These are phyloP conservation scores for Komagataella mondaviorum DNA, from an alignment of 805 yeast genomes.

Conservation along the genomic window DNA sequence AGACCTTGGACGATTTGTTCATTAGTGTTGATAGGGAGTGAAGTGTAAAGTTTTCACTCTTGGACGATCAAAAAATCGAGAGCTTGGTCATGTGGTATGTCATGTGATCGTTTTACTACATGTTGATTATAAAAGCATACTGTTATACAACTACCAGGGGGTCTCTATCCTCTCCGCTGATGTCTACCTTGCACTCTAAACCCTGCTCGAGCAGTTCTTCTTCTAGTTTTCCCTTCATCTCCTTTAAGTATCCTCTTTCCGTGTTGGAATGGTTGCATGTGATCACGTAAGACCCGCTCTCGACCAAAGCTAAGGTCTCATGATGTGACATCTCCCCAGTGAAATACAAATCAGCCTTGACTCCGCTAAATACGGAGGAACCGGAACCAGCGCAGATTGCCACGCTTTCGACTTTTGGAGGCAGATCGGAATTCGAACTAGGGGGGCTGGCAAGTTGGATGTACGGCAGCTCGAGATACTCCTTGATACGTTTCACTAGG, in stretches of 20 bases:
- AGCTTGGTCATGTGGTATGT: neutral
- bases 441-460: conserved; percentile 37
- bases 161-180: conserved; percentile 50
- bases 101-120: neutral
- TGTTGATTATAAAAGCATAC: neutral
- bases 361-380: conserved; percentile 54
- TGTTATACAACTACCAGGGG: conserved; percentile 25
- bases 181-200: conserved; percentile 24
- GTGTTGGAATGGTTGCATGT: conserved; percentile 87
- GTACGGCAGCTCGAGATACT: conserved; percentile 31
- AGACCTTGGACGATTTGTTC: neutral
- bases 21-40: neutral
- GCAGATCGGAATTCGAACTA: conserved; percentile 12
- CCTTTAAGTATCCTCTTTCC: conserved; percentile 69
- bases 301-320: conserved; percentile 63
- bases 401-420: conserved; percentile 30
- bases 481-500: conserved; percentile 40
- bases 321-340: conserved; percentile 97
- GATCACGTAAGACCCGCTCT: conserved; percentile 58
- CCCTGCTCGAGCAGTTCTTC: conserved; percentile 21
- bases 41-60: neutral
- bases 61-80: neutral
- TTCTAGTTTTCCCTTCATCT: conserved; percentile 34
- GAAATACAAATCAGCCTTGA: conserved; percentile 53
- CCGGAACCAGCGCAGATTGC: conserved; percentile 98